phyloP scores from a whole-genome alignment of 1,284 basidiomycete species.

The Trametes hirsuta region DNA sequence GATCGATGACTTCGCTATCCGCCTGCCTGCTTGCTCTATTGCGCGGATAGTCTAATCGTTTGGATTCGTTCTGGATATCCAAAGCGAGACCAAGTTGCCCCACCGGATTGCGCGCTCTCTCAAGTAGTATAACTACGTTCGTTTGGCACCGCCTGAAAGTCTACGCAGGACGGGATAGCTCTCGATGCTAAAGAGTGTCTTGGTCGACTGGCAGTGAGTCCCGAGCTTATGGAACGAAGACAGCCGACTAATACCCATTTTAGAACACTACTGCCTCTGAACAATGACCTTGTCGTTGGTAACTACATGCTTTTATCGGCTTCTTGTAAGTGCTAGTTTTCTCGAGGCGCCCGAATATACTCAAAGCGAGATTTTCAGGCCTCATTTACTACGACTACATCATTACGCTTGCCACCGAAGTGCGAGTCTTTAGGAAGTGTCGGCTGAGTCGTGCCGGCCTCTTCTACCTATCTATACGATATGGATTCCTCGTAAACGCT shows the following conservation, averaged over 20 bases:
- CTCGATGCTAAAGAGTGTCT: neutral
- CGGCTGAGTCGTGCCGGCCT: neutral
- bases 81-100: too few relatives aligned
- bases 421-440: neutral
- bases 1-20: too few relatives aligned
- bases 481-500: neutral
- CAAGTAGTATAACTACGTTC: too few relatives aligned
- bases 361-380: neutral
- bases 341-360: neutral
- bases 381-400: constrained; percentile 1
- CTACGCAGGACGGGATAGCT: too few relatives aligned
- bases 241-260: neutral
- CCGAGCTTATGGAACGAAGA: neutral
- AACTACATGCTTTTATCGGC: neutral
- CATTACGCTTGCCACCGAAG: neutral
- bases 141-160: too few relatives aligned
- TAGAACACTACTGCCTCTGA: neutral
- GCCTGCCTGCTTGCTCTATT: too few relatives aligned
- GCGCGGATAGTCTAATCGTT: too few relatives aligned
- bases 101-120: too few relatives aligned
- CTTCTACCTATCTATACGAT: neutral
- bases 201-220: neutral
- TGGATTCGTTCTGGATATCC: too few relatives aligned
- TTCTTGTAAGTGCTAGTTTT: neutral
- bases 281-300: neutral